Conservation (phyloP, 768 basidiomycete genomes). For the Lactifluus hygrophoroides region DNA sequence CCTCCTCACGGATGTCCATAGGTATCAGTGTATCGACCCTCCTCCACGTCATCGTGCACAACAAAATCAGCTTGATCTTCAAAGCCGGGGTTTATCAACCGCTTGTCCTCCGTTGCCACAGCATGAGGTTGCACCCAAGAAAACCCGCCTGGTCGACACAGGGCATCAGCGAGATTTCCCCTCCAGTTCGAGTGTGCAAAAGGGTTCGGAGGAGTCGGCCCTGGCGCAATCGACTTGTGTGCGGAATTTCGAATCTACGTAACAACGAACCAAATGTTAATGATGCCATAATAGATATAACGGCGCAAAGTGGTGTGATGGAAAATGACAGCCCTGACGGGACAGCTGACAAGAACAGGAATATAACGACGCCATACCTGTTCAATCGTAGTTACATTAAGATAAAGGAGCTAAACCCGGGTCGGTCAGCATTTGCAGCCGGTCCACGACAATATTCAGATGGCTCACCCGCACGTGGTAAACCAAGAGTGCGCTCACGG, state of each 20-base stretch:
- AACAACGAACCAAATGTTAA: conserved; percentile 13
- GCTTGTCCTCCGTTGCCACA: conserved; percentile 59
- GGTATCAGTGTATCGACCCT: conserved; percentile 2
- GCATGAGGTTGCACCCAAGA: conserved; percentile 68
- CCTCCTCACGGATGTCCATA: neutral
- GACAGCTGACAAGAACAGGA: conserved; percentile 17
- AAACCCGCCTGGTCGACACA: conserved; percentile 73
- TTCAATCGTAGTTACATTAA: conserved; percentile 95
- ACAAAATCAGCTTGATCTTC: conserved; percentile 19
- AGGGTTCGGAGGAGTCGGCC: conserved; percentile 68
- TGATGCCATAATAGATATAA: conserved; percentile 12
- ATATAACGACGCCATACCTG: conserved; percentile 42
- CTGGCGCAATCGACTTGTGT: conserved; percentile 58
- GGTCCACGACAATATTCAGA: neutral
- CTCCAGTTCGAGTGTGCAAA: conserved; percentile 76
- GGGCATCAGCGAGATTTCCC: conserved; percentile 61
- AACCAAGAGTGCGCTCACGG: conserved; percentile 64
- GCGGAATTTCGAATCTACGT: conserved; percentile 78
- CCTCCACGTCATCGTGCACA: conserved; percentile 12
- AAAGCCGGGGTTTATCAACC: conserved; percentile 66
- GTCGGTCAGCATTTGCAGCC: conserved; percentile 5
- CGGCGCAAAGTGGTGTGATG: conserved; percentile 14
- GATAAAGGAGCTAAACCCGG: conserved; percentile 53
- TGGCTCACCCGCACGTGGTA: conserved; percentile 80
- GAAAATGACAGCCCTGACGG: conserved; percentile 4